phyloP scores from a whole-genome alignment of 345 rosid species.

The Populus alba region DNA sequence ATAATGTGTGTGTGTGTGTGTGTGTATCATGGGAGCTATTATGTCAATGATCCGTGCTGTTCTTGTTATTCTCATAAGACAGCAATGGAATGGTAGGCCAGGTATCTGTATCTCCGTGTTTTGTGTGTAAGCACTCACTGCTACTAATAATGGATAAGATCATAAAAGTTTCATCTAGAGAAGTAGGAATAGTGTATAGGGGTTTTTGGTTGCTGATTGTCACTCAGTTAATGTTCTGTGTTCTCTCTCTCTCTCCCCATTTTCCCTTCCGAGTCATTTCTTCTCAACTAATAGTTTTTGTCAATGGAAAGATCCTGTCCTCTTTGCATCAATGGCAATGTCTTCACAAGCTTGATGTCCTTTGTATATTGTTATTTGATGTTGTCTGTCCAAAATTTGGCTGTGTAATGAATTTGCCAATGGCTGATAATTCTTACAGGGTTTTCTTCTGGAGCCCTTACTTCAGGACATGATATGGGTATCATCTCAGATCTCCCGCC shows the following conservation, averaged over 20 bases:
- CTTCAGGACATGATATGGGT: conserved; percentile 39
- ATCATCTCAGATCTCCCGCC: conserved; percentile 46
- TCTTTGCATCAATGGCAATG: background rate
- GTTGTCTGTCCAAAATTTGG: background rate
- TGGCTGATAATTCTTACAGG: conserved; percentile 35
- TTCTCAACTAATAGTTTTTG: background rate
- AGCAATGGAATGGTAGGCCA: background rate
- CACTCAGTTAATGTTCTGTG: background rate
- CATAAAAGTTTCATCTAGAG: background rate
- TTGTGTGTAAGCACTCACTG: background rate
- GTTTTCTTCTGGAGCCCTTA: conserved; percentile 49
- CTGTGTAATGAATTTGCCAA: conserved; percentile 4
- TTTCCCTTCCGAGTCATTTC: background rate
- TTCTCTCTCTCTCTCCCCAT: background rate
- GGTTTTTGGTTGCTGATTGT: background rate
- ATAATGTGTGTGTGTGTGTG: no score
- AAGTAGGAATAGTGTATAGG: background rate
- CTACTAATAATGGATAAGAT: background rate
- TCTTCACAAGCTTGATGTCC: background rate
- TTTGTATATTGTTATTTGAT: background rate
- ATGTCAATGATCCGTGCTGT: background rate
- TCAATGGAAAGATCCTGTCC: background rate
- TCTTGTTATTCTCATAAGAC: background rate
- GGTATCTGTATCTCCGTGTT: background rate
- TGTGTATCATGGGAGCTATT: background rate